phyloP scores from a whole-genome alignment of 2,329 filamentous ascomycete species.

The Chaetomium sp. region DNA sequence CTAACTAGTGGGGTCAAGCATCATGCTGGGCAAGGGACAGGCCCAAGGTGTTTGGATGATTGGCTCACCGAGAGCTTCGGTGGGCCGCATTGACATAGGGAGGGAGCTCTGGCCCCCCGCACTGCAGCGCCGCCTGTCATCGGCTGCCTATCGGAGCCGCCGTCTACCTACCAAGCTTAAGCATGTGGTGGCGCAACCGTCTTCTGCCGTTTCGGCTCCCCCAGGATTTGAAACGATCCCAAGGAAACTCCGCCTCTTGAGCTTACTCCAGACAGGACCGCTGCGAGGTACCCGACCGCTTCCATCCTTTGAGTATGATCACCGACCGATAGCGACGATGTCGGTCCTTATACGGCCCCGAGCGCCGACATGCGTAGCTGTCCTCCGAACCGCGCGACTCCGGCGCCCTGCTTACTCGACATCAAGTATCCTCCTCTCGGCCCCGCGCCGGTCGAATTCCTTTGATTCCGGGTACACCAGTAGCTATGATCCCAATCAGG shows the following conservation, averaged over 20 bases:
- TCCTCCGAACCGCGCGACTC: constrained; percentile 23
- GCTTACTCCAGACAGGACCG: neutral
- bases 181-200: constrained; percentile 18
- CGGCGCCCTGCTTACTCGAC: constrained; percentile 32
- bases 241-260: constrained; percentile 12
- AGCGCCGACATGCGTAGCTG: constrained; percentile 19
- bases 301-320: constrained; percentile 23
- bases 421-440: constrained; percentile 36
- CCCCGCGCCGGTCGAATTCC: constrained; percentile 49
- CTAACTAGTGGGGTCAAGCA: neutral
- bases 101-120: constrained; percentile 13
- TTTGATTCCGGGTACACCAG: constrained; percentile 62
- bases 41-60: neutral
- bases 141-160: neutral
- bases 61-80: neutral
- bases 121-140: neutral
- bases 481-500: constrained; percentile 58
- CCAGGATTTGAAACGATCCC: constrained; percentile 12
- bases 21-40: neutral
- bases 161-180: neutral
- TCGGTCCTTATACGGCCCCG: constrained; percentile 31
- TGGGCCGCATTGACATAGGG: no score
- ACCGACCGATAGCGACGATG: constrained; percentile 26
- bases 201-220: constrained; percentile 7
- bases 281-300: neutral